A percentile compares a stretch with the other conserved stretches of the same genome.
phyloP scores from a whole-genome alignment of 768 basidiomycete genomes.

The Pulveroboletus ravenelii region DNA sequence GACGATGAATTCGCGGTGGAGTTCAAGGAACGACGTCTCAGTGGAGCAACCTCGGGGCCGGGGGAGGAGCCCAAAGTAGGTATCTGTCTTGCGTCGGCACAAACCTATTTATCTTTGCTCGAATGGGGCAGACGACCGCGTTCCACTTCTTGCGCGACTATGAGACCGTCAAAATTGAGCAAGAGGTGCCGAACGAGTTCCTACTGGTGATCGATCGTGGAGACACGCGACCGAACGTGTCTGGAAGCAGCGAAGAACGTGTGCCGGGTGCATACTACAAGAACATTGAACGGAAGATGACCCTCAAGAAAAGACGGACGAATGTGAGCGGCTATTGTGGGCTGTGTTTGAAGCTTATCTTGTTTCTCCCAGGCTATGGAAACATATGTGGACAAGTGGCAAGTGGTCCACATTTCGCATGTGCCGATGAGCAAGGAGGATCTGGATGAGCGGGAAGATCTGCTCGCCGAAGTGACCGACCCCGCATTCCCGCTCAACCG shows the following conservation, averaged over 20 bases:
- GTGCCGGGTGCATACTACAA: conserved; percentile 81
- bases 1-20: conserved; percentile 65
- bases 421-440: conserved; percentile 69
- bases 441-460: conserved; percentile 72
- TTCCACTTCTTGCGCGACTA: conserved; percentile 83
- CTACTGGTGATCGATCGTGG: conserved; percentile 70
- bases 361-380: conserved; percentile 51
- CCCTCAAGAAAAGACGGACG: conserved; percentile 76
- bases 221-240: conserved; percentile 33
- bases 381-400: conserved; percentile 76
- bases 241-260: conserved; percentile 37
- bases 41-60: conserved; percentile 39
- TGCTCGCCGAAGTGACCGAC: conserved; percentile 72
- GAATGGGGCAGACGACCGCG: conserved; percentile 47
- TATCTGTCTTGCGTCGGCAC: neutral
- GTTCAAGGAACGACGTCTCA: conserved; percentile 57
- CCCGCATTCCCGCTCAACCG: conserved; percentile 49
- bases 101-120: neutral
- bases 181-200: conserved; percentile 83
- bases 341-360: conserved; percentile 1
- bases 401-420: conserved; percentile 70
- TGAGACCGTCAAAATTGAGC: conserved; percentile 81
- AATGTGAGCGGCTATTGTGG: conserved; percentile 48
- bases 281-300: conserved; percentile 84
- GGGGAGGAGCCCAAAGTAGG: conserved; percentile 55